Base-by-base conservation (phyloP, 148 eudicot genomes). In the Vaccinium corymbosum region DNA sequence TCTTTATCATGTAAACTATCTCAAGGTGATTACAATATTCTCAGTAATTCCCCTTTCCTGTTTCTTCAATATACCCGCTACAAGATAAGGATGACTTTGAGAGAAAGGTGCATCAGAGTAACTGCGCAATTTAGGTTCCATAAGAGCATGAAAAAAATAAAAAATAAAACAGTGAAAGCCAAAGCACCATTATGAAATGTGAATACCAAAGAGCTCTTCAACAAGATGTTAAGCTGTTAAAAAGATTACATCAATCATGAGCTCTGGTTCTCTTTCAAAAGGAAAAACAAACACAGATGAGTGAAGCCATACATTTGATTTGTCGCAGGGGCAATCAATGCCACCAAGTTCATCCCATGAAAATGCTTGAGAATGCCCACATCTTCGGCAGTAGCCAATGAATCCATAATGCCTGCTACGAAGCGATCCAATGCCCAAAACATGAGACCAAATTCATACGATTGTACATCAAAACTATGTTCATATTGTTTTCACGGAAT, bases 281-380 rank as follows among this genome's bases (percentile, higher is more conserved):
- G 2, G 19, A 78, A 12, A 17, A 49, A 83, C 76, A 16, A 68
- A 55, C 19, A 74, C 5, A 25, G 20, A 79, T 57, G 53, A 17
- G 35, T 51, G 62, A 73, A 83, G 50, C 74, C 86, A 55, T 90
- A 94, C 98, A 88, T 90, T 87, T 83, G 77, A 56, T 79, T 68
- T 78, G 74, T 87, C 86, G 86, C 95, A 93, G 66, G 92, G 87
- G 85, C 98, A 97, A 50, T 81, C 75, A 73, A 93, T 89, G 83
- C 89, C 84, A 81, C 96, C 97, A 81, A 97, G 98, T 74, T 91
- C 72, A 62, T 90, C 86, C 95, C 95, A 97, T 12, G 95, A 89
- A 88, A 88, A 79, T 56, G 95, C 80, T 66, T 84, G 89, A 68
- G 98, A 93, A 85, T 94, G 89, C 75, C 99, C 99, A 87, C 99